Percentiles rank a stretch among this genome's conserved stretches.
phyloP scores from a whole-genome alignment of 176 grass and related monocot genomes.

The Cocos nucifera region DNA sequence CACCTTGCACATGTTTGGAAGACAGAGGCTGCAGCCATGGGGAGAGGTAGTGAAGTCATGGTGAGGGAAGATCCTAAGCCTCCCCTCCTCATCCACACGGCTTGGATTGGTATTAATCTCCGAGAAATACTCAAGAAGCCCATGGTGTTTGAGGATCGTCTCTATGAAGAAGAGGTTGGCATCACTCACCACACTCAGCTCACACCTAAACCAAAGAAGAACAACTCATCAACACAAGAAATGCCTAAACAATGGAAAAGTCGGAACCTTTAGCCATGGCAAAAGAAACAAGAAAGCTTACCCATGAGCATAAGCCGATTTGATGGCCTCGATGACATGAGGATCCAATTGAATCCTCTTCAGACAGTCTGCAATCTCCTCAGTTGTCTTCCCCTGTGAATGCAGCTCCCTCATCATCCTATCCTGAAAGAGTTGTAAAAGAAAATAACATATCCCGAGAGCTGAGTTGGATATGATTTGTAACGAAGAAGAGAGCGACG shows the following conservation, averaged over 20 bases:
- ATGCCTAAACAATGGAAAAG: too few relatives aligned
- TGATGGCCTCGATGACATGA: constrained; percentile 36
- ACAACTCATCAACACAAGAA: too few relatives aligned
- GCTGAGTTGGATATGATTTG: not conserved
- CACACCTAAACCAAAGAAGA: constrained; percentile 30
- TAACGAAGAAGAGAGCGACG: not conserved
- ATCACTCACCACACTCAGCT: constrained; percentile 70
- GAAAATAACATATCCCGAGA: not conserved
- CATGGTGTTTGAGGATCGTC: constrained; percentile 63
- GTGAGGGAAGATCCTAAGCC: constrained; percentile 48
- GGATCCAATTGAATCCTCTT: constrained; percentile 38
- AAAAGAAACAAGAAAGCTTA: not conserved
- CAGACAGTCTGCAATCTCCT: constrained; percentile 37
- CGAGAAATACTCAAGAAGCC: constrained; percentile 52
- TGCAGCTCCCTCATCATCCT: constrained; percentile 72
- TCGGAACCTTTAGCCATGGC: not conserved
- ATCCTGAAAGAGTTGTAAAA: constrained; percentile 24
- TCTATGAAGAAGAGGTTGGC: constrained; percentile 78
- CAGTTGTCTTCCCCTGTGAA: constrained; percentile 32
- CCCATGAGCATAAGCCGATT: constrained; percentile 42
- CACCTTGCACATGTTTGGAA: constrained; percentile 98
- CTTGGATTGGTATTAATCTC: constrained; percentile 55
- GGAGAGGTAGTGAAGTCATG: constrained; percentile 32
- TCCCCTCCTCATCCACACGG: constrained; percentile 51
- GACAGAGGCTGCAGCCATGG: constrained; percentile 70